phyloP scores from a whole-genome alignment of 2,329 filamentous ascomycete genomes.

The Nothopassalora personata region DNA sequence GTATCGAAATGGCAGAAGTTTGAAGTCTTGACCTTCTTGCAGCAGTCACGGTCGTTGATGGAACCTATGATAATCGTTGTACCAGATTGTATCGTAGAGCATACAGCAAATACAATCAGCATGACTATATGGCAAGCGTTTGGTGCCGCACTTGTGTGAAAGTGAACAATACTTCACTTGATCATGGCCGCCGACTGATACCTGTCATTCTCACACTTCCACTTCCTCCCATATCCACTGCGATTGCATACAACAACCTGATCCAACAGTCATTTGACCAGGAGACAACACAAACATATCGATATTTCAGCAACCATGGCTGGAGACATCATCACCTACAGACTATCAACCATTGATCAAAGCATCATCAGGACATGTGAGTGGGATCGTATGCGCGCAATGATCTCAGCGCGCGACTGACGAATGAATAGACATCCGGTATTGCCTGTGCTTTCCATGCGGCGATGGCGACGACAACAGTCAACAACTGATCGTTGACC shows the following conservation, averaged over 20 bases:
- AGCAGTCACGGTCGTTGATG: background rate
- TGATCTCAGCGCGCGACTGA: background rate
- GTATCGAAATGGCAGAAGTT: background rate
- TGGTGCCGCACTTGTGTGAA: background rate
- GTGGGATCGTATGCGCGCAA: background rate
- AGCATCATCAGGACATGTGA: constrained; percentile 7
- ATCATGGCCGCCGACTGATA: background rate
- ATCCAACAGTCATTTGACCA: background rate
- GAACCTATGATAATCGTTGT: constrained; percentile 1
- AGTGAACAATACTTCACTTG: background rate
- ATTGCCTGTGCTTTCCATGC: constrained; percentile 19
- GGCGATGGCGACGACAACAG: background rate
- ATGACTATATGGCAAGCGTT: background rate
- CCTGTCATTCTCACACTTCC: background rate
- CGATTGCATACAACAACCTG: background rate
- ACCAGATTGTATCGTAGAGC: background rate
- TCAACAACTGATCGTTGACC: constrained; percentile 2
- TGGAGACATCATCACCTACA: constrained; percentile 8
- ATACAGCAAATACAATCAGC: background rate
- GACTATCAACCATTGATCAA: constrained; percentile 23
- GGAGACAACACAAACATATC: background rate
- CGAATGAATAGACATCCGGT: constrained; percentile 11
- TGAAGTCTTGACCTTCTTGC: background rate
- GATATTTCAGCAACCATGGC: constrained; percentile 10
- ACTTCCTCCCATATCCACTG: background rate